Conservation (phyloP, 176 grass and related monocot genomes). For the Paspalum vaginatum region DNA sequence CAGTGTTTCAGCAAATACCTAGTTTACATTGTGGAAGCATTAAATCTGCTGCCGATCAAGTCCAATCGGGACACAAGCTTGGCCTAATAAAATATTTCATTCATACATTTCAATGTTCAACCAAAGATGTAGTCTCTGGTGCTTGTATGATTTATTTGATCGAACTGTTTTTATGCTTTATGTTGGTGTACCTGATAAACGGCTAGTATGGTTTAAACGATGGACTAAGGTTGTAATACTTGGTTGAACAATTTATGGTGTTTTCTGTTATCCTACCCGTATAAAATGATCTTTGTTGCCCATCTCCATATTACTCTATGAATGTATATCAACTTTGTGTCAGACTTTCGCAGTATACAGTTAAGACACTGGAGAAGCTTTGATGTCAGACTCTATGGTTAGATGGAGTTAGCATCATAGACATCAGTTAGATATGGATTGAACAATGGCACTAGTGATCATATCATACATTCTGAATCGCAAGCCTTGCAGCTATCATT, state of each 20-base stretch:
- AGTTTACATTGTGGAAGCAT: not conserved
- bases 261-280: constrained; percentile 1
- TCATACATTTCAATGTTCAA: not conserved
- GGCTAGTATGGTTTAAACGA: not conserved
- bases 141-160: not conserved
- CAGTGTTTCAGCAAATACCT: not conserved
- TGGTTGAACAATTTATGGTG: not conserved
- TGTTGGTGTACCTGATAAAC: not conserved
- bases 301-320: not conserved
- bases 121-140: constrained; percentile 23
- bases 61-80: not conserved
- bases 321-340: constrained; percentile 10
- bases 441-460: not conserved
- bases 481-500: constrained; percentile 84
- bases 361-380: constrained; percentile 10
- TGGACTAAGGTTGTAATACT: constrained; percentile 15
- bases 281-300: not conserved
- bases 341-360: not conserved
- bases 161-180: not conserved
- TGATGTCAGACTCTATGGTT: not conserved
- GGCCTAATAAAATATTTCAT: not conserved
- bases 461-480: constrained; percentile 91
- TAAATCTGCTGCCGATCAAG: not conserved
- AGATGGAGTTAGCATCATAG: constrained; percentile 7
- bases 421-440: constrained; percentile 21